phyloP scores from a whole-genome alignment of 306 rosid species.

The Quillaja saponaria region DNA sequence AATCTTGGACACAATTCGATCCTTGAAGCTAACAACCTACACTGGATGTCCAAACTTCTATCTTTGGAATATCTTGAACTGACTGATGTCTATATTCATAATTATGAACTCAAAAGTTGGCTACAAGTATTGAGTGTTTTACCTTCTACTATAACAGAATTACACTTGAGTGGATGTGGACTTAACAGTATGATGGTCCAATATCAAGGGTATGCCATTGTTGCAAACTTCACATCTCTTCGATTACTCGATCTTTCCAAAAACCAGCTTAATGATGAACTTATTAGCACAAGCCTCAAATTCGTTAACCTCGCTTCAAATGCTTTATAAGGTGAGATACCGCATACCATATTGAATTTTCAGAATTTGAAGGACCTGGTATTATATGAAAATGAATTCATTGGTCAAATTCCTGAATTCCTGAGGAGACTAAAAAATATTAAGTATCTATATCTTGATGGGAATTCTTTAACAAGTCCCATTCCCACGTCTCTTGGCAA shows the following conservation, averaged over 20 bases:
- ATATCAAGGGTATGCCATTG: background rate
- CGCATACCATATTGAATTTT: slow-evolving; percentile 13
- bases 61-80: slow-evolving; percentile 31
- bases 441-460: slow-evolving; percentile 10
- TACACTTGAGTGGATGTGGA: slow-evolving; percentile 32
- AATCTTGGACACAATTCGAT: slow-evolving; percentile 22
- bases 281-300: slow-evolving; percentile 15
- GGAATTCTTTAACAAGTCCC: slow-evolving; percentile 24
- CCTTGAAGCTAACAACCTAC: slow-evolving; percentile 23
- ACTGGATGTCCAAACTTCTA: slow-evolving; percentile 30
- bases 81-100: slow-evolving; percentile 19
- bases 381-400: slow-evolving; percentile 20
- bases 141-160: slow-evolving; percentile 29
- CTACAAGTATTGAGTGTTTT: slow-evolving; percentile 22
- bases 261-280: slow-evolving; percentile 20
- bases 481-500: slow-evolving; percentile 30
- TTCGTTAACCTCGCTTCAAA: slow-evolving; percentile 8
- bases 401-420: slow-evolving; percentile 22
- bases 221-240: slow-evolving; percentile 29
- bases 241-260: slow-evolving; percentile 34
- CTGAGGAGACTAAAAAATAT: slow-evolving; percentile 23
- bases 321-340: slow-evolving; percentile 22
- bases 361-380: slow-evolving; percentile 14
- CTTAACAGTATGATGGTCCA: slow-evolving; percentile 5
- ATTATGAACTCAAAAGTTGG: slow-evolving; percentile 27